Evolutionary conservation across 768 basidiomycete genomes (phyloP).

Genomic region (Boletus tylopilopsis): DNA sequence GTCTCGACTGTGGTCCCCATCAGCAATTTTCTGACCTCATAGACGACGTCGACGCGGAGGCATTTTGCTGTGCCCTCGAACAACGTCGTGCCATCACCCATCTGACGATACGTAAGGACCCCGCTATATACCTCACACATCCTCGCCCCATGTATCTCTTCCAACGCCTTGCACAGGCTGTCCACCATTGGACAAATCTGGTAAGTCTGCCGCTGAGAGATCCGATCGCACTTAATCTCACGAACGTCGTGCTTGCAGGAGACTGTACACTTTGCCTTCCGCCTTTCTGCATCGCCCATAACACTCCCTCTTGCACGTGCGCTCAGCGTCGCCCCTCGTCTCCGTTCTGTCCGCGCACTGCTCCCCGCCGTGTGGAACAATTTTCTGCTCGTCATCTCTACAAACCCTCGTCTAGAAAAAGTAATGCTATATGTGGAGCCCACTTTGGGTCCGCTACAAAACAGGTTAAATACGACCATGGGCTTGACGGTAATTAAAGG

Average conservation of each 20-base stretch:
- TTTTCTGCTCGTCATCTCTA: slow-evolving; percentile 45
- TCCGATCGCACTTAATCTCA: slow-evolving; percentile 2
- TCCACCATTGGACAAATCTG: slow-evolving; percentile 42
- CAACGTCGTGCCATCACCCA: slow-evolving; percentile 37
- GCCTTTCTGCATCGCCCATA: slow-evolving; percentile 41
- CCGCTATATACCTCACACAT: slow-evolving; percentile 52
- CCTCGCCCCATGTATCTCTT: slow-evolving; percentile 44
- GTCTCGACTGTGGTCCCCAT: slow-evolving; percentile 23
- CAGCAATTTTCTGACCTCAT: background rate
- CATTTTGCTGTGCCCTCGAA: slow-evolving; percentile 41
- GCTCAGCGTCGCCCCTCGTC: slow-evolving; percentile 36
- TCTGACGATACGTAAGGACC: slow-evolving; percentile 51
- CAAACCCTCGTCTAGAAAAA: slow-evolving; percentile 46
- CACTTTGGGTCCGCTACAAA: slow-evolving; percentile 8
- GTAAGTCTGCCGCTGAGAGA: slow-evolving; percentile 34
- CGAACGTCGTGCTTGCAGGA: slow-evolving; percentile 36
- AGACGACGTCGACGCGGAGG: slow-evolving; percentile 23
- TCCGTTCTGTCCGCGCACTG: slow-evolving; percentile 50
- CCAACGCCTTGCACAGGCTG: slow-evolving; percentile 41
- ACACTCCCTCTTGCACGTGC: slow-evolving; percentile 33
- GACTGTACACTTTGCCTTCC: slow-evolving; percentile 51
- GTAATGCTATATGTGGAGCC: slow-evolving; percentile 37
- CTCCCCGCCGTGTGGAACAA: slow-evolving; percentile 60
- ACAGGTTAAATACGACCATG: background rate
- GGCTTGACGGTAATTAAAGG: slow-evolving; percentile 14